Conservation (phyloP, 805 yeast genomes). For the Myxozyma neotropica region DNA sequence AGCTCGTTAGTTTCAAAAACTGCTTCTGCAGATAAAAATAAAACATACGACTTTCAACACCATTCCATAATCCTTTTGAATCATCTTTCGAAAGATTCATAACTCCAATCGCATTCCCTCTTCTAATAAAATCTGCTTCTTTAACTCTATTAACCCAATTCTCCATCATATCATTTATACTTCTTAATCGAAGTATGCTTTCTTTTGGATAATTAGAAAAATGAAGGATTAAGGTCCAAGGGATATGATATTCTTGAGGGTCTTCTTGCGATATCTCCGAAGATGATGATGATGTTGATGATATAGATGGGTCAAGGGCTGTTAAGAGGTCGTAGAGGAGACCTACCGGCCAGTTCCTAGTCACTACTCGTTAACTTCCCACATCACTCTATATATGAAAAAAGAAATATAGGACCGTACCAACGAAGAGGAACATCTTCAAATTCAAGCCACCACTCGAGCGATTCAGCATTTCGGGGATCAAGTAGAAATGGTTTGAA, state of each 20-base stretch:
- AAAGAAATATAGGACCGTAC: slow-evolving; percentile 40
- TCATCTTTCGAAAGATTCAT: slow-evolving; percentile 72
- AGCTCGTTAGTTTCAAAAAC: neutral
- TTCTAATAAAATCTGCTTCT: slow-evolving; percentile 73
- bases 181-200: slow-evolving; percentile 48
- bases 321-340: neutral
- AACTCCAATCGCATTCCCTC: slow-evolving; percentile 78
- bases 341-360: slow-evolving; percentile 2
- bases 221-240: slow-evolving; percentile 55
- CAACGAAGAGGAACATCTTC: slow-evolving; percentile 69
- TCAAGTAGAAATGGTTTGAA: slow-evolving; percentile 38
- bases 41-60: slow-evolving; percentile 43
- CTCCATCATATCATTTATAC: slow-evolving; percentile 46
- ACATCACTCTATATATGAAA: neutral
- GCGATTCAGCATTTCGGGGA: slow-evolving; percentile 28
- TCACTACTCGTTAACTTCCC: neutral
- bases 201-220: slow-evolving; percentile 50
- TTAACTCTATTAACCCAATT: slow-evolving; percentile 79
- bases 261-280: slow-evolving; percentile 44
- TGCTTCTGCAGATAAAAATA: neutral
- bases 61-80: slow-evolving; percentile 59
- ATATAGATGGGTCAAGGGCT: slow-evolving; percentile 36
- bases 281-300: slow-evolving; percentile 65
- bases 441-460: slow-evolving; percentile 66
- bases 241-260: slow-evolving; percentile 32